Base-by-base conservation (phyloP, 495 filamentous ascomycete genomes). In the Podospora didyma region DNA sequence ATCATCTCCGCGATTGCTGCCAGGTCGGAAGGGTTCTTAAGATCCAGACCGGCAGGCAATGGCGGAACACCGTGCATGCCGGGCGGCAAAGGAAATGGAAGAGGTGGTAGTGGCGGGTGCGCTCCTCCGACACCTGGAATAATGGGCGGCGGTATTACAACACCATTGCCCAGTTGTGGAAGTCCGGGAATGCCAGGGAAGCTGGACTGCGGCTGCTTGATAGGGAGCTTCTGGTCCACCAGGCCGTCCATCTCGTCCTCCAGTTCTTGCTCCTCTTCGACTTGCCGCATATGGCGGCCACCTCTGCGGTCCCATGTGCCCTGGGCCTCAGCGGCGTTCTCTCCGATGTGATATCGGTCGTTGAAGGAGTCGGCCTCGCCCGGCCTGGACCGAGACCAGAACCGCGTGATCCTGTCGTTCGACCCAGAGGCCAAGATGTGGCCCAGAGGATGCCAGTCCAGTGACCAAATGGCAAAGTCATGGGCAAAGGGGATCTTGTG, bases 371-470 rank as follows among this genome's bases (percentile, higher is more conserved):
- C 85, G 7, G 61, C 59, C 50, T 97, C 94, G 28, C 94, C 94
- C 2, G 94, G 94, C 46, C 94, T 77, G 7, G 89, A 78, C 19
- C 94, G 84, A 14, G 90, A 89, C 94, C 94, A 98, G 75, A 98
- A 98, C 34, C 93, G 84, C 7, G 94, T 97, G 46, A 95, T 90
- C 46, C 93, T 87, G 71, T 98, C 94, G 69, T 98, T 98, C 2
- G 93, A 96, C 4, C 94, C 94, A n/a, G 94, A 96, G n/a, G 92
- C 91, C 23, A 98, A 80, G 57, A 98, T 93, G 64, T 98, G 94
- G 20, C 94, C 94, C 0, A 97, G 77, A 1, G 94, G 94, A 64
- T 98, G 94, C 89, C 94, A 98, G 75, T 96, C 91, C 21, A 98
- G 78, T 3, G 91, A 92, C 94, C 94, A 98, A 54, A 98, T 93